Evolutionary conservation across 1,284 basidiomycete species (phyloP).

Genomic region (Sphaerobolus stellatus): DNA sequence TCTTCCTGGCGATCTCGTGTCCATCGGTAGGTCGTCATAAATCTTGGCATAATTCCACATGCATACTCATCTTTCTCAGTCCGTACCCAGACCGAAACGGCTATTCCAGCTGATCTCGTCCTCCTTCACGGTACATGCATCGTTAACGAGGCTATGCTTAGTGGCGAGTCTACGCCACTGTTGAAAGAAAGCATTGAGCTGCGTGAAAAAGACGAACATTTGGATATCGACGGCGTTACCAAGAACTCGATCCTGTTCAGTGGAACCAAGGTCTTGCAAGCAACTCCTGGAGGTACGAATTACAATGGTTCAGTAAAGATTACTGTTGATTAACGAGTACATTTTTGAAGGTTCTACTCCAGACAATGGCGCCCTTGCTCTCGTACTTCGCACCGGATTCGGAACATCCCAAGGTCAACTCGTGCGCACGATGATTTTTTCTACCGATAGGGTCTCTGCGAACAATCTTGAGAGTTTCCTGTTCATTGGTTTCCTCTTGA

Average conservation of each 20-base stretch:
- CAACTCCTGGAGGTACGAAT: constrained; percentile 50
- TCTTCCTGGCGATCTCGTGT: constrained; percentile 88
- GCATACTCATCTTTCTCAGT: constrained; percentile 37
- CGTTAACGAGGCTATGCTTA: constrained; percentile 97
- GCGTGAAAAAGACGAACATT: constrained; percentile 67
- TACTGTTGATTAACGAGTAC: constrained; percentile 1
- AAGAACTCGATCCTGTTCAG: constrained; percentile 90
- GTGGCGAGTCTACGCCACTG: constrained; percentile 92
- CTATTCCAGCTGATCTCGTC: constrained; percentile 87
- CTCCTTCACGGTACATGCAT: constrained; percentile 88
- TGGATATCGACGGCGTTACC: constrained; percentile 84
- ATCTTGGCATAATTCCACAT: background rate
- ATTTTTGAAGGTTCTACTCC: constrained; percentile 57
- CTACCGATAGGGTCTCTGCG: constrained; percentile 89
- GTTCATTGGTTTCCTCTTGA: constrained; percentile 93
- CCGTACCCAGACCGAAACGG: constrained; percentile 79
- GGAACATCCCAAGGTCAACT: constrained; percentile 95
- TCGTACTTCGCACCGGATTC: constrained; percentile 93
- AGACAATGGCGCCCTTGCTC: constrained; percentile 85
- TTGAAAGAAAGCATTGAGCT: constrained; percentile 91
- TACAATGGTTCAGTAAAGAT: background rate
- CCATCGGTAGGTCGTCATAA: constrained; percentile 52
- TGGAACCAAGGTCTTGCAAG: constrained; percentile 92
- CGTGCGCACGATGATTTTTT: constrained; percentile 97
- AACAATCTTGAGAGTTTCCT: constrained; percentile 93